phyloP scores from a whole-genome alignment of 2,329 filamentous ascomycete genomes.

The Raffaelea deltoideospora region DNA sequence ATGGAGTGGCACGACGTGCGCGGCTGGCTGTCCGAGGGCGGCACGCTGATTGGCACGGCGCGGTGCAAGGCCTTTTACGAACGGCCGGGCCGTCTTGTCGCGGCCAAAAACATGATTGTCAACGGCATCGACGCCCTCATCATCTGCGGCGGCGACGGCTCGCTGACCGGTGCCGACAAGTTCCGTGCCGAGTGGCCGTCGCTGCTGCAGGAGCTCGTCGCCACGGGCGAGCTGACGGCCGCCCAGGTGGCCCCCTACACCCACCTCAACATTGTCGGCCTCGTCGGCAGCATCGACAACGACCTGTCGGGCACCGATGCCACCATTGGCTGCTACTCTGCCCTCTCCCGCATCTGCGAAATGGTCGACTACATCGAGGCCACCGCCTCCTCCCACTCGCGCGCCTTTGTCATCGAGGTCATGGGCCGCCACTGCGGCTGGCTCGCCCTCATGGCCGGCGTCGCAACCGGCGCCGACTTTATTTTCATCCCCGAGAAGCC shows the following conservation, averaged over 20 bases:
- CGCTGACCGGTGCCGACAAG: constrained; percentile 84
- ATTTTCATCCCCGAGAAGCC: constrained; percentile 95
- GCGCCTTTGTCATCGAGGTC: constrained; percentile 94
- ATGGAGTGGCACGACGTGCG: constrained; percentile 90
- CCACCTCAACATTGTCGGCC: constrained; percentile 86
- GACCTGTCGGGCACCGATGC: constrained; percentile 95
- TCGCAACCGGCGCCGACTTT: constrained; percentile 90
- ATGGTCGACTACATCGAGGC: constrained; percentile 95
- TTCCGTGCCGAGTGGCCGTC: constrained; percentile 89
- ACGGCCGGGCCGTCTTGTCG: constrained; percentile 64
- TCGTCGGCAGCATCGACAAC: constrained; percentile 97
- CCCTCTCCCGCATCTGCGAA: constrained; percentile 82
- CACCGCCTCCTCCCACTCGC: constrained; percentile 83
- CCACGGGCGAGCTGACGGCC: constrained; percentile 51
- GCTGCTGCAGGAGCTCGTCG: constrained; percentile 70
- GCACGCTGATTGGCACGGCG: constrained; percentile 90
- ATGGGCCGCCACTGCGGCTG: constrained; percentile 98
- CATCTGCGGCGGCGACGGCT: constrained; percentile 94
- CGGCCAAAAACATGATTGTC: constrained; percentile 87
- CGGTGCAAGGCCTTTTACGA: constrained; percentile 88
- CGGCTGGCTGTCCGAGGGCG: constrained; percentile 85
- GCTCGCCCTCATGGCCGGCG: constrained; percentile 90
- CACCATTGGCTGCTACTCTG: constrained; percentile 93
- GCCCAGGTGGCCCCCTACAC: constrained; percentile 63
- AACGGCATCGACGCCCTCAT: constrained; percentile 91